These are phyloP conservation scores for Pneumocystis jirovecii DNA, from an alignment of 1,139 yeast genomes.

Conservation along the genomic window DNA sequence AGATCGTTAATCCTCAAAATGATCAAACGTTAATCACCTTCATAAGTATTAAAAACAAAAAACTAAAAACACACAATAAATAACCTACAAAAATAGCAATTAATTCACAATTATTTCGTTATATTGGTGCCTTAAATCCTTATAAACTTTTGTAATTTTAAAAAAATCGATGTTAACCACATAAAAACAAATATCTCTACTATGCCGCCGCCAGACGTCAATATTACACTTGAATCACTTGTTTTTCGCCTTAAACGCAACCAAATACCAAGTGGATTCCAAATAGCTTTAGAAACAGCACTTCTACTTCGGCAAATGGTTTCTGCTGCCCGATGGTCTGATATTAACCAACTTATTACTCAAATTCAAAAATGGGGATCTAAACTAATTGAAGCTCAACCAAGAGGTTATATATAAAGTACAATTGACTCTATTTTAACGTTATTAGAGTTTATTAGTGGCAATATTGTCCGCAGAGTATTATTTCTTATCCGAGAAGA, in stretches of 20 bases:
- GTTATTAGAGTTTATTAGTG: constrained; percentile 58
- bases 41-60: too few relatives aligned
- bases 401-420: constrained; percentile 18
- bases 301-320: constrained; percentile 77
- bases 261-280: constrained; percentile 57
- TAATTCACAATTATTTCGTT: too few relatives aligned
- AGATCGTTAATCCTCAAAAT: not conserved
- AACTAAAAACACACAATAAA: not conserved
- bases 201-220: not conserved
- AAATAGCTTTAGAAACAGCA: constrained; percentile 74
- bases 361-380: constrained; percentile 42
- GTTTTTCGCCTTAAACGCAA: constrained; percentile 37
- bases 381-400: constrained; percentile 28
- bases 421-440: constrained; percentile 11
- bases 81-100: too few relatives aligned
- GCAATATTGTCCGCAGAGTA: constrained; percentile 82
- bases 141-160: too few relatives aligned
- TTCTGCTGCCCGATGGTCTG: constrained; percentile 78
- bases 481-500: constrained; percentile 81
- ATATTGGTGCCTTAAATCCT: too few relatives aligned
- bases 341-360: constrained; percentile 53
- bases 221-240: constrained; percentile 12
- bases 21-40: not conserved
- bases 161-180: not conserved
- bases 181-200: not conserved